A percentile compares a stretch with the other conserved stretches of the same genome.
These are phyloP conservation scores for Lophiotrema nucula DNA, from an alignment of 495 filamentous ascomycete species.

Conservation along the genomic window DNA sequence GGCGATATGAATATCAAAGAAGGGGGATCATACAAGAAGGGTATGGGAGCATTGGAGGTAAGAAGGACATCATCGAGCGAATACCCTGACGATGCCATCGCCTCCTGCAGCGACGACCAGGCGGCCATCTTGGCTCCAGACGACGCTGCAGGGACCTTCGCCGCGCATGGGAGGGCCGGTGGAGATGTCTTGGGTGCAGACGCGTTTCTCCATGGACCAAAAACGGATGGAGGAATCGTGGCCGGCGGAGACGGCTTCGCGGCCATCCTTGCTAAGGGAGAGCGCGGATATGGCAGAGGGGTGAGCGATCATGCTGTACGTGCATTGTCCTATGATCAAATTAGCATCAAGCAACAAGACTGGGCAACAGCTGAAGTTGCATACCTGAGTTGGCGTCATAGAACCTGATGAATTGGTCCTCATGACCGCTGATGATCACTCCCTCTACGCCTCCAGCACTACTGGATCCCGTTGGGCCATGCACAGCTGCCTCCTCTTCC, in stretches of 20 bases:
- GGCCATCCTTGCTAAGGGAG: constrained; percentile 84
- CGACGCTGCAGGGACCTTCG: constrained; percentile 87
- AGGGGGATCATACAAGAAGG: constrained; percentile 30
- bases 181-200: constrained; percentile 90
- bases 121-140: constrained; percentile 90
- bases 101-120: constrained; percentile 94
- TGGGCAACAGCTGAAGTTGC: too few relatives aligned
- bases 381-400: constrained; percentile 98
- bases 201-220: constrained; percentile 94
- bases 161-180: constrained; percentile 88
- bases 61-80: constrained; percentile 56
- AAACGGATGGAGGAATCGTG: constrained; percentile 94
- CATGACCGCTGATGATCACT: constrained; percentile 89
- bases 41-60: constrained; percentile 1
- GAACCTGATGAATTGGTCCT: constrained; percentile 92
- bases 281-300: constrained; percentile 87
- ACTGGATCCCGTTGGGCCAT: constrained; percentile 80
- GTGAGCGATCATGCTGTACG: constrained; percentile 97
- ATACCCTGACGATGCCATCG: constrained; percentile 97
- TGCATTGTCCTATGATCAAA: constrained; percentile 79
- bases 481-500: constrained; percentile 66
- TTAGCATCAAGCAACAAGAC: too few relatives aligned
- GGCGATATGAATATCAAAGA: constrained; percentile 7
- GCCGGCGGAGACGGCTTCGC: constrained; percentile 91
- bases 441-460: constrained; percentile 73